Percentiles rank a stretch among this genome's conserved stretches.
phyloP scores from a whole-genome alignment of 2,329 filamentous ascomycete species.

The Bipolaris sorokiniana region DNA sequence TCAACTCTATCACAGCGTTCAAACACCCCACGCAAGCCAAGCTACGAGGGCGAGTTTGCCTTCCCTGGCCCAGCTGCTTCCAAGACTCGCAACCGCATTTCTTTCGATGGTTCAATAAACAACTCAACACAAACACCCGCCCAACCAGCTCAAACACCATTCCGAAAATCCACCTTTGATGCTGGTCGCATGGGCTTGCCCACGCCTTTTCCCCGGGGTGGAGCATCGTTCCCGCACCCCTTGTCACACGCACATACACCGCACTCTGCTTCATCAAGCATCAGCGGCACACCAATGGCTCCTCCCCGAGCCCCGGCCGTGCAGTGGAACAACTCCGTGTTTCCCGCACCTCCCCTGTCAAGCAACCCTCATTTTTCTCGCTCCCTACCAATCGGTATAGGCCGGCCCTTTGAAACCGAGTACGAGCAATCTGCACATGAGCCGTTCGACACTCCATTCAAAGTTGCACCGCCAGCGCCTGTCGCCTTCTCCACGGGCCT shows the following conservation, averaged over 20 bases:
- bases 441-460: constrained; percentile 78
- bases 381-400: constrained; percentile 72
- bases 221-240: constrained; percentile 67
- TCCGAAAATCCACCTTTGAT: constrained; percentile 45
- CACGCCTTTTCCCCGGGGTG: constrained; percentile 31
- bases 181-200: constrained; percentile 34
- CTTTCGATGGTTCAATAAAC: constrained; percentile 77
- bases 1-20: constrained; percentile 84
- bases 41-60: constrained; percentile 57
- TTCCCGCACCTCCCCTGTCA: constrained; percentile 25
- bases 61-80: constrained; percentile 61
- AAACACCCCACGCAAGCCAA: constrained; percentile 48
- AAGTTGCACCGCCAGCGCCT: constrained; percentile 72
- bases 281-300: constrained; percentile 63
- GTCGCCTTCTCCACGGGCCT: constrained; percentile 85
- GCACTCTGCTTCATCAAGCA: constrained; percentile 80
- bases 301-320: constrained; percentile 41
- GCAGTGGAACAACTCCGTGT: constrained; percentile 18
- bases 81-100: constrained; percentile 72
- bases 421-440: constrained; percentile 56
- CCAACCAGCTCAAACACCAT: constrained; percentile 69
- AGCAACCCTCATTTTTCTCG: constrained; percentile 65
- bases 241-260: constrained; percentile 86
- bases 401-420: constrained; percentile 57
- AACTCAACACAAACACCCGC: constrained; percentile 55